phyloP scores from a whole-genome alignment of 164 flowering plant genomes.

The Macadamia integrifolia region DNA sequence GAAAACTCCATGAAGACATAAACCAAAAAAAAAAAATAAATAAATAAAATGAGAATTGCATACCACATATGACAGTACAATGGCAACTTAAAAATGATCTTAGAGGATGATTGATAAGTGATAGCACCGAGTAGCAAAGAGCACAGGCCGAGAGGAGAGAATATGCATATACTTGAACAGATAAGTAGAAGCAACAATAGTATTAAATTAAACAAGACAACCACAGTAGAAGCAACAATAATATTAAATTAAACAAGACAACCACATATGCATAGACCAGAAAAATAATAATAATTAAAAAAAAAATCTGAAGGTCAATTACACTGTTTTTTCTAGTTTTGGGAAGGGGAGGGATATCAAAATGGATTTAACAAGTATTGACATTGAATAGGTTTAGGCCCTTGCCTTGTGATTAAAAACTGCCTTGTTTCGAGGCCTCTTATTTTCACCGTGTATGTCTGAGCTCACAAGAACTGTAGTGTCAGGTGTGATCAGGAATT shows the following conservation, averaged over 20 bases:
- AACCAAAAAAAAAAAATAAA: too few relatives aligned
- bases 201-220: neutral
- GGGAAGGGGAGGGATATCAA: neutral
- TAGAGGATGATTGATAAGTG: neutral
- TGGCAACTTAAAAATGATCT: neutral
- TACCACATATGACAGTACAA: too few relatives aligned
- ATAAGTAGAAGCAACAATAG: neutral
- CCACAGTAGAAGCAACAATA: neutral
- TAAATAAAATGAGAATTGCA: too few relatives aligned
- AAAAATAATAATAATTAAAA: neutral
- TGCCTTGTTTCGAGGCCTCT: conserved; percentile 49
- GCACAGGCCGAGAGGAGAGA: neutral
- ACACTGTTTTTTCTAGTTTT: too few relatives aligned
- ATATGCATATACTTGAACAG: neutral
- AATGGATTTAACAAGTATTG: neutral
- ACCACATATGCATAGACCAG: neutral
- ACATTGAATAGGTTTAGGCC: neutral
- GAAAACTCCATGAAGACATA: too few relatives aligned
- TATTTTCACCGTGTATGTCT: conserved; percentile 43
- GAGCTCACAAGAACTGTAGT: conserved; percentile 48
- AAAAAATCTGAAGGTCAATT: too few relatives aligned
- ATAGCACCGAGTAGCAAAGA: neutral
- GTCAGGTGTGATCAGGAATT: conserved; percentile 49
- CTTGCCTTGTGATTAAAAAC: conserved; percentile 65
- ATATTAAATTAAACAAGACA: neutral